phyloP scores from a whole-genome alignment of 1,139 yeast genomes.

The Kodamaea derodonti region DNA sequence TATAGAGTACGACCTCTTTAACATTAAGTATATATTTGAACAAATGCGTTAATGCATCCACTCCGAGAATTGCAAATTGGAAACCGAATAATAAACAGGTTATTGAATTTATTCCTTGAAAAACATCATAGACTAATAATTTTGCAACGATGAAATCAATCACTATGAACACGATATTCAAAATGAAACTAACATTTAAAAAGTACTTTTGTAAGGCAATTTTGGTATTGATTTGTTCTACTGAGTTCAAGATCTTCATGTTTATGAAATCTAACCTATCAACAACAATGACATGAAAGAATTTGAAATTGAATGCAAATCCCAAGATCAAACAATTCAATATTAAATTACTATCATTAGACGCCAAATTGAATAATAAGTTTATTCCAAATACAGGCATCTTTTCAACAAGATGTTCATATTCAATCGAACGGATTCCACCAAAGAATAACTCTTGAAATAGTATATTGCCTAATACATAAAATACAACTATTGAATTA shows the following conservation, averaged over 20 bases:
- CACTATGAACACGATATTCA: slow-evolving; percentile 38
- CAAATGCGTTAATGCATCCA: slow-evolving; percentile 48
- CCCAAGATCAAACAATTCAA: slow-evolving; percentile 42
- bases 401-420: slow-evolving; percentile 48
- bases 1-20: slow-evolving; percentile 47
- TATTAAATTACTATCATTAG: slow-evolving; percentile 52
- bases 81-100: slow-evolving; percentile 66
- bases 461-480: slow-evolving; percentile 31
- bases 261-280: slow-evolving; percentile 59
- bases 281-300: slow-evolving; percentile 69
- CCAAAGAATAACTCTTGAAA: slow-evolving; percentile 61
- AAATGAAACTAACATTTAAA: slow-evolving; percentile 21
- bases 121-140: slow-evolving; percentile 56
- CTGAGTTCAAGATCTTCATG: slow-evolving; percentile 31
- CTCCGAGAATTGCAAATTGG: slow-evolving; percentile 65
- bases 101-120: slow-evolving; percentile 47
- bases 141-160: slow-evolving; percentile 53
- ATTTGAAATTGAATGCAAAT: slow-evolving; percentile 52
- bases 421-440: slow-evolving; percentile 66
- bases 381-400: slow-evolving; percentile 57
- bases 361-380: slow-evolving; percentile 61
- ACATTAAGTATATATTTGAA: slow-evolving; percentile 52
- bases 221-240: slow-evolving; percentile 26
- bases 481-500: slow-evolving; percentile 34
- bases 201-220: slow-evolving; percentile 22